phyloP scores from a whole-genome alignment of 257 asterid genomes.

The Ajuga chamaepitys region DNA sequence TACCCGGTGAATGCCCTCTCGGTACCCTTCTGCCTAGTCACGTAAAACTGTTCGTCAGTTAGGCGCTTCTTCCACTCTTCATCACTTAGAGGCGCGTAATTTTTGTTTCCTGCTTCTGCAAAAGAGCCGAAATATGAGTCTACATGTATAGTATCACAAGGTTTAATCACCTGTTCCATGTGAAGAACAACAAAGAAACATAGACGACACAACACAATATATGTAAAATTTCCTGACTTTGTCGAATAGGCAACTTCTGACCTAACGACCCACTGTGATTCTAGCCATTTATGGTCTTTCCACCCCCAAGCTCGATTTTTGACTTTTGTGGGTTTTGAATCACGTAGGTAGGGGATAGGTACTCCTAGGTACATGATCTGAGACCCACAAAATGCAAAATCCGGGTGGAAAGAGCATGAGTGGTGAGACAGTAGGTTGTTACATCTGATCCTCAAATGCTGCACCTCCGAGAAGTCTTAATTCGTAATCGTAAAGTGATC shows the following conservation, averaged over 20 bases:
- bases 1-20: constrained; percentile 98
- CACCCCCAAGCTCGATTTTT: too few species aligned
- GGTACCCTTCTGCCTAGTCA: constrained; percentile 89
- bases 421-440: too few species aligned
- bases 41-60: constrained; percentile 53
- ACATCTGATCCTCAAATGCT: too few species aligned
- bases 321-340: too few species aligned
- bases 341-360: too few species aligned
- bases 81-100: constrained; percentile 44
- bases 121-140: neutral
- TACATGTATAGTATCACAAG: neutral
- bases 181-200: neutral
- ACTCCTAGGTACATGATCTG: too few species aligned
- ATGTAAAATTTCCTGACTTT: neutral
- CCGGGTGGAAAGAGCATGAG: too few species aligned
- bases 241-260: neutral
- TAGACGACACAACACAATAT: neutral
- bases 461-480: neutral
- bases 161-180: neutral
- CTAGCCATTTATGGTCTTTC: too few species aligned
- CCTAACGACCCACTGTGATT: too few species aligned
- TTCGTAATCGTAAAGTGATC: neutral
- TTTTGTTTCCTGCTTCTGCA: constrained; percentile 34
- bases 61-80: constrained; percentile 75
- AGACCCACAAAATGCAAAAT: too few species aligned